These are phyloP conservation scores for Maudiozyma serrabonitensis DNA, from an alignment of 805 yeast genomes.

Conservation along the genomic window DNA sequence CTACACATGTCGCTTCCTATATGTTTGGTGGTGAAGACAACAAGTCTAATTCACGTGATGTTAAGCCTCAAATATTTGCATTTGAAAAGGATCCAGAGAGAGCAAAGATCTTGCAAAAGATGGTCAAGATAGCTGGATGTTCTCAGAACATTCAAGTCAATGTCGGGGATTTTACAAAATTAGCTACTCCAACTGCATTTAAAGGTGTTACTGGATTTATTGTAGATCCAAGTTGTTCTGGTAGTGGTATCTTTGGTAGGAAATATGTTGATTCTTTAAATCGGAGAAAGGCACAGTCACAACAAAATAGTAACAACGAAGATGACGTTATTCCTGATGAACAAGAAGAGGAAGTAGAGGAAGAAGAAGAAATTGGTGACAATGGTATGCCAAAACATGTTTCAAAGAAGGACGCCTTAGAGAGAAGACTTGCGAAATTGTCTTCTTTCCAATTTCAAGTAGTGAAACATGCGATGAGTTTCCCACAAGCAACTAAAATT, in stretches of 20 bases:
- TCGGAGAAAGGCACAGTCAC: conserved; percentile 15
- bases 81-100: conserved; percentile 79
- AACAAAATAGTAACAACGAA: conserved; percentile 1
- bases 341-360: conserved; percentile 16
- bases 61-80: conserved; percentile 45
- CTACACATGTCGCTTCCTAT: conserved; percentile 64
- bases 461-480: conserved; percentile 77
- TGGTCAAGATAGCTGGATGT: conserved; percentile 76
- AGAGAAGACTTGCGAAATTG: conserved; percentile 45
- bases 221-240: conserved; percentile 96
- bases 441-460: conserved; percentile 83
- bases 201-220: conserved; percentile 66
- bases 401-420: conserved; percentile 34
- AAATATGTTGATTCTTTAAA: conserved; percentile 44
- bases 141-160: conserved; percentile 35
- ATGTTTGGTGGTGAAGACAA: conserved; percentile 10
- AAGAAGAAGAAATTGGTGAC: conserved; percentile 33
- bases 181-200: conserved; percentile 41
- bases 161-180: conserved; percentile 39
- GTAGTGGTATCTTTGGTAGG: conserved; percentile 95
- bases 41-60: not conserved
- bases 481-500: conserved; percentile 66
- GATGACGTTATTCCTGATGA: conserved; percentile 6
- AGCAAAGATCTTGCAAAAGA: conserved; percentile 56
- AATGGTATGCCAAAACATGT: conserved; percentile 15